Conservation (phyloP, 1,139 yeast genomes). For the Zygosaccharomyces sapae region DNA sequence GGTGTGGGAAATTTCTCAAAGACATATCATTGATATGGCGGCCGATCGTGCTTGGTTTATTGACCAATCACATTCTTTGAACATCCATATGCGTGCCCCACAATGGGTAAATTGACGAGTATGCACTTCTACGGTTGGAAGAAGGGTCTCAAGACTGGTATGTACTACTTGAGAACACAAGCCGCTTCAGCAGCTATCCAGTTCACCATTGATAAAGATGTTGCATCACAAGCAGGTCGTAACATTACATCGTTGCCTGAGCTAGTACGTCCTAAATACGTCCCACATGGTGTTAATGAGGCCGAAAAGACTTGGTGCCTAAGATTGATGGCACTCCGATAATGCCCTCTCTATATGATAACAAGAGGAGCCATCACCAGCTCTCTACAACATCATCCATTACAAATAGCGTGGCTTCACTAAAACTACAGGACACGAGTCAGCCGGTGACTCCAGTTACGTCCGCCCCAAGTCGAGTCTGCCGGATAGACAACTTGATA, state of each 20-base stretch:
- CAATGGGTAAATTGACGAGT: conserved; percentile 90
- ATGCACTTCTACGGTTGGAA: conserved; percentile 99
- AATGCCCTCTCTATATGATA: conserved; percentile 12
- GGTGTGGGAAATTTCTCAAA: conserved; percentile 95
- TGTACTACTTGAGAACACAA: conserved; percentile 93
- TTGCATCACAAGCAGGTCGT: conserved; percentile 49
- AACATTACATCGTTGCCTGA: conserved; percentile 52
- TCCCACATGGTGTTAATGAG: conserved; percentile 37
- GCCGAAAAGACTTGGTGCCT: conserved; percentile 36
- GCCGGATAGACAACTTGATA: conserved; percentile 26
- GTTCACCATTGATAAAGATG: conserved; percentile 71
- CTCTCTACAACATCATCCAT: conserved; percentile 32
- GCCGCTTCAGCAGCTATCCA: conserved; percentile 94
- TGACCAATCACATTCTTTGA: conserved; percentile 92
- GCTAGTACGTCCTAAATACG: conserved; percentile 52
- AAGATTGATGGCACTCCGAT: conserved; percentile 27
- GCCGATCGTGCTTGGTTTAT: conserved; percentile 91
- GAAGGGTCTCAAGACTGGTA: conserved; percentile 94
- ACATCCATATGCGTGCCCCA: conserved; percentile 82
- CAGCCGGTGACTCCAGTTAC: conserved; percentile 38
- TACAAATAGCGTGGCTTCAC: conserved; percentile 32
- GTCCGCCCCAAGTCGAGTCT: conserved; percentile 48
- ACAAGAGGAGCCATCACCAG: conserved; percentile 25
- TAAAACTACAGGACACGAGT: conserved; percentile 30
- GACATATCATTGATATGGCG: conserved; percentile 85